Conservation (phyloP, 768 basidiomycete species). For the Chalciporus pseudorubinellus region DNA sequence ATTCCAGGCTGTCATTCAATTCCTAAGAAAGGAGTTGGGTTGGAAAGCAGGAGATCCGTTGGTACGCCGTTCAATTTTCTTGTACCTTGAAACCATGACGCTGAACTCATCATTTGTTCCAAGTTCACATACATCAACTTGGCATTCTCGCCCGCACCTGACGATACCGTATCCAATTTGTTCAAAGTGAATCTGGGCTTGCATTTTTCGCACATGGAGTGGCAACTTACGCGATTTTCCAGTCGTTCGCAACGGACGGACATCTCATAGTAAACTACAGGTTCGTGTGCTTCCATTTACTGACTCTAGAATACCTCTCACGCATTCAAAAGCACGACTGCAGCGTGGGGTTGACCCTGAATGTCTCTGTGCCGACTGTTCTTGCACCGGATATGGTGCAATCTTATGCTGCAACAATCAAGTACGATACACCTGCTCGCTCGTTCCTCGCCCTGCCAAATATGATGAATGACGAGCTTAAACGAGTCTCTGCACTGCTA, state of each 20-base stretch:
- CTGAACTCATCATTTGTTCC: constrained; percentile 44
- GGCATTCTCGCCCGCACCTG: constrained; percentile 74
- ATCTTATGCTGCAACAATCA: background rate
- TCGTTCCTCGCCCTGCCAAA: background rate
- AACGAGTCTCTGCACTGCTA: background rate
- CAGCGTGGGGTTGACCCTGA: constrained; percentile 55
- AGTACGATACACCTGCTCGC: background rate
- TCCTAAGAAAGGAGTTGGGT: constrained; percentile 83
- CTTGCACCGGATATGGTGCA: background rate
- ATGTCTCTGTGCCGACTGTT: background rate
- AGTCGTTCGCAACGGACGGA: constrained; percentile 87
- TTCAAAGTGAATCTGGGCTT: constrained; percentile 49
- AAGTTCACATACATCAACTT: constrained; percentile 80
- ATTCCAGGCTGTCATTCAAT: constrained; percentile 94
- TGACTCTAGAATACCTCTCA: background rate
- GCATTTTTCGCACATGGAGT: background rate
- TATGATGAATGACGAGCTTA: background rate
- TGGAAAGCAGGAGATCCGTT: constrained; percentile 86
- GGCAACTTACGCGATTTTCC: background rate
- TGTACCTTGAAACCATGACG: too few species aligned
- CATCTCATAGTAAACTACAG: constrained; percentile 93
- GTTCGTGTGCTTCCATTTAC: constrained; percentile 35
- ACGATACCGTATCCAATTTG: constrained; percentile 70
- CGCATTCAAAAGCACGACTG: constrained; percentile 46
- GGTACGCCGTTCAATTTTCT: constrained; percentile 43